Conservation (phyloP, 2,329 filamentous ascomycete genomes). For the Neofusicoccum parvum region DNA sequence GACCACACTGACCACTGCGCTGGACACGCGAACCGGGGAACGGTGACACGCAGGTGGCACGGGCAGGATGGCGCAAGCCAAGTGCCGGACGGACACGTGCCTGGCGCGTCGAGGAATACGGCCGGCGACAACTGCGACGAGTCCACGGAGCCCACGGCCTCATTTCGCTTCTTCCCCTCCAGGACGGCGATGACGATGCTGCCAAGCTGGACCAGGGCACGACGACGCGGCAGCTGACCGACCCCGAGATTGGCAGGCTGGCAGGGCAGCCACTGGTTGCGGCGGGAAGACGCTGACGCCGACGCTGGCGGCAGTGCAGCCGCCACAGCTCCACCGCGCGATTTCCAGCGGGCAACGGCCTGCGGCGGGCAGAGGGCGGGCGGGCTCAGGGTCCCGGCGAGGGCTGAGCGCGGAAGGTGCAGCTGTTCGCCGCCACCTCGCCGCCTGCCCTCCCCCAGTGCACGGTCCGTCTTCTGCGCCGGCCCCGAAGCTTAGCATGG, state of each 20-base stretch:
- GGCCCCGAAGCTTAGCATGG: neutral
- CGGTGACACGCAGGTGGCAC: neutral
- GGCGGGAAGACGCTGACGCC: neutral
- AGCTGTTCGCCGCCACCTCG: too few relatives aligned
- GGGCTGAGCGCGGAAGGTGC: too few relatives aligned
- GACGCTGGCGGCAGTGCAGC: neutral
- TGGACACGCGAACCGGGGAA: too few relatives aligned
- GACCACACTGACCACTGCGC: too few relatives aligned
- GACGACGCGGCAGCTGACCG: too few relatives aligned
- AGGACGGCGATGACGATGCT: too few relatives aligned
- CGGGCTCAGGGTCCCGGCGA: neutral
- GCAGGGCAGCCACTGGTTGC: neutral
- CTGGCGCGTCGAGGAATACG: too few relatives aligned
- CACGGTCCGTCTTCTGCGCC: neutral
- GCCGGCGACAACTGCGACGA: too few relatives aligned
- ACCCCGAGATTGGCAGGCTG: neutral
- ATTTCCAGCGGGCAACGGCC: neutral
- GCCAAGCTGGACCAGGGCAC: too few relatives aligned
- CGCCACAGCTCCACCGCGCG: neutral
- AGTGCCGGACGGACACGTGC: neutral
- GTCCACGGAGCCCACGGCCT: neutral
- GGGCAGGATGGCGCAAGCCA: neutral
- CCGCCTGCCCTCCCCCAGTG: neutral
- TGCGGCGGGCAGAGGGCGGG: neutral
- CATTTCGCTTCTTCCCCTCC: neutral